phyloP scores from a whole-genome alignment of 345 rosid genomes.

The Melaleuca alternifolia region DNA sequence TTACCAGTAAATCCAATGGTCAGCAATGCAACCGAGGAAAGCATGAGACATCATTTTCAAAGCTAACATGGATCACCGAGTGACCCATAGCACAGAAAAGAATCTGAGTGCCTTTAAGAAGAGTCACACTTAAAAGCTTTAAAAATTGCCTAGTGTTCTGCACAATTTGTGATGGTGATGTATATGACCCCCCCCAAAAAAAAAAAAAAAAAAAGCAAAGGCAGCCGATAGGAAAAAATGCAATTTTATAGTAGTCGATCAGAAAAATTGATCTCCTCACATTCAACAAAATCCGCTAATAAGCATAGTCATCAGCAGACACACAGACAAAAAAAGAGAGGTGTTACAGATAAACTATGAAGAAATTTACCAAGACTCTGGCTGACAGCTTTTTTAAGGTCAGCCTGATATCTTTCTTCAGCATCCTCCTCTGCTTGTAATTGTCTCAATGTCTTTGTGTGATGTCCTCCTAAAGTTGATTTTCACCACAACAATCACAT shows the following conservation, averaged over 20 bases:
- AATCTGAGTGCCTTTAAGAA: neutral
- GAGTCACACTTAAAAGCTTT: neutral
- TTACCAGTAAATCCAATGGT: neutral
- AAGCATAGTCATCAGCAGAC: neutral
- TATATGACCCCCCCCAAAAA: neutral
- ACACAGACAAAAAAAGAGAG: neutral
- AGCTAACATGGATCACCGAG: neutral
- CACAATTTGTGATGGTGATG: neutral
- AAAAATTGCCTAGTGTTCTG: neutral
- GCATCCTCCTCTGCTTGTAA: conserved; percentile 78
- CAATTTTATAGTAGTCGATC: neutral
- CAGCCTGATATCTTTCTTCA: conserved; percentile 94
- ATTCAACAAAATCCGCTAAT: neutral
- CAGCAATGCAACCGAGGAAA: neutral
- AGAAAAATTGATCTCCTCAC: neutral
- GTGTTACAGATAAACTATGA: neutral
- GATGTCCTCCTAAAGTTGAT: conserved; percentile 23
- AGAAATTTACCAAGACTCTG: conserved; percentile 77
- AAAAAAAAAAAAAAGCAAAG: neutral
- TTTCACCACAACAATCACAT: neutral
- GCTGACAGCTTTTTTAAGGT: conserved; percentile 64
- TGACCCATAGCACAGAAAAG: neutral
- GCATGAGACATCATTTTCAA: neutral
- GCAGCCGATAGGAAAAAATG: neutral
- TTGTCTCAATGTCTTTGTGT: conserved; percentile 62